phyloP scores from a whole-genome alignment of 2,329 filamentous ascomycete genomes.

The Pseudocercospora eumusae region DNA sequence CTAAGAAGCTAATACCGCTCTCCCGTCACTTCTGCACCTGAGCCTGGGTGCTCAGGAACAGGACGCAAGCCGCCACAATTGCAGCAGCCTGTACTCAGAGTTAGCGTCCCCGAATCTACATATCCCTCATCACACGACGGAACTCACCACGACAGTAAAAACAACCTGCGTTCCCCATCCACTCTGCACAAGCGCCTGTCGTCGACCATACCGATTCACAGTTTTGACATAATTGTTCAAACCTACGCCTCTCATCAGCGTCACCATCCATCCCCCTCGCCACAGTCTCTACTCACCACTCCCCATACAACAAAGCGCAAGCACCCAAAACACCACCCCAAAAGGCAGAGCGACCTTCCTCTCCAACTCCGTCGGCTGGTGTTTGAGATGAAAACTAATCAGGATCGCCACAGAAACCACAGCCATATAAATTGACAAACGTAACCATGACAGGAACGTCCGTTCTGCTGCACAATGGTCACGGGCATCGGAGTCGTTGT shows the following conservation, averaged over 20 bases:
- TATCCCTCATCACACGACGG: not conserved
- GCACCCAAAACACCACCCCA: slow-evolving; percentile 82
- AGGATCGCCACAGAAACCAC: slow-evolving; percentile 88
- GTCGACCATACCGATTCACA: slow-evolving; percentile 77
- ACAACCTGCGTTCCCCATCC: slow-evolving; percentile 53
- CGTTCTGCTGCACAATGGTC: slow-evolving; percentile 80
- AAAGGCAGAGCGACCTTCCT: slow-evolving; percentile 76
- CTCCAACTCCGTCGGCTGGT: slow-evolving; percentile 69
- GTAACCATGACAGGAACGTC: slow-evolving; percentile 87
- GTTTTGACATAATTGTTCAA: slow-evolving; percentile 83
- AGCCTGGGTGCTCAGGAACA: slow-evolving; percentile 56
- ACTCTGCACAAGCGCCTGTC: slow-evolving; percentile 81
- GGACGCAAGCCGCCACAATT: slow-evolving; percentile 66
- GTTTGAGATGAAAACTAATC: slow-evolving; percentile 87
- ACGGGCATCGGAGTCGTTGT: slow-evolving; percentile 70
- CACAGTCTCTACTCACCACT: slow-evolving; percentile 54
- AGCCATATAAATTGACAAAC: slow-evolving; percentile 86
- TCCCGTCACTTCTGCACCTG: slow-evolving; percentile 1
- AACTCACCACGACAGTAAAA: slow-evolving; percentile 60
- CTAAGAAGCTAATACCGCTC: not conserved
- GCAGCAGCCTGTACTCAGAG: slow-evolving; percentile 33
- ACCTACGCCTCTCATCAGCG: not conserved
- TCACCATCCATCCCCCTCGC: not conserved
- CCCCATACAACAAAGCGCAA: slow-evolving; percentile 73
- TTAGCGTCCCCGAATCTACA: not conserved